Percentiles rank a stretch among this genome's conserved stretches.
Conservation (phyloP, 768 basidiomycete species). For the Mycena maculata region DNA sequence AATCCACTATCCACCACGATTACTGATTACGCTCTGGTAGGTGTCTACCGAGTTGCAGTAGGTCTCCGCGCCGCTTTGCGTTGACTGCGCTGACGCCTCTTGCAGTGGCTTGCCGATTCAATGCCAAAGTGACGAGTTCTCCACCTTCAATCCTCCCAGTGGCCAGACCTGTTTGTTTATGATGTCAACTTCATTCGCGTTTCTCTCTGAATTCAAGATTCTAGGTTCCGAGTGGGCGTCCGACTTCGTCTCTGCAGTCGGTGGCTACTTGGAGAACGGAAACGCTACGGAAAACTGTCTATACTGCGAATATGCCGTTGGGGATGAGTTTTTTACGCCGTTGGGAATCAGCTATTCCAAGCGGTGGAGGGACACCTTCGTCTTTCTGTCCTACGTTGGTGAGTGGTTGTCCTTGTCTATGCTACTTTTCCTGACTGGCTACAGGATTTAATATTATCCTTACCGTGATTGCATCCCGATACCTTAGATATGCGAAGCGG, state of each 20-base stretch:
- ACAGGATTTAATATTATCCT: conserved; percentile 76
- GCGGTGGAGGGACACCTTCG: conserved; percentile 78
- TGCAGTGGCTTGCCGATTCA: conserved; percentile 68
- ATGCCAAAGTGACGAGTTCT: conserved; percentile 78
- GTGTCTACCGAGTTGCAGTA: conserved; percentile 78
- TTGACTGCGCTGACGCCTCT: conserved; percentile 25
- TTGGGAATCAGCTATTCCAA: conserved; percentile 72
- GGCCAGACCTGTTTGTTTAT: conserved; percentile 71
- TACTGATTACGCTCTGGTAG: too few relatives aligned
- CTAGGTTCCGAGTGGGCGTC: conserved; percentile 65
- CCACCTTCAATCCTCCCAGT: conserved; percentile 75
- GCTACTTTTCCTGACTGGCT: neutral
- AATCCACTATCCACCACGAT: too few relatives aligned
- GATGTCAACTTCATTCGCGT: too few relatives aligned
- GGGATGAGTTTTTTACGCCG: conserved; percentile 77
- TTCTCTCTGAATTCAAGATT: too few relatives aligned
- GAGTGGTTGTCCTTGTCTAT: conserved; percentile 35
- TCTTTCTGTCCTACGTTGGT: conserved; percentile 73
- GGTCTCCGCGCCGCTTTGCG: conserved; percentile 30
- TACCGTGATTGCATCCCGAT: conserved; percentile 76
- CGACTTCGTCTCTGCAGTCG: conserved; percentile 68
- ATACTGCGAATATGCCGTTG: conserved; percentile 77
- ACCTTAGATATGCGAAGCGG: conserved; percentile 77
- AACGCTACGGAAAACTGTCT: conserved; percentile 69
- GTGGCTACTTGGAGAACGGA: conserved; percentile 82